Evolutionary conservation across 2,329 filamentous ascomycete species (phyloP), one percentile per base, ranked within the genome.

Genomic region (Neonectria magnoliae): DNA sequence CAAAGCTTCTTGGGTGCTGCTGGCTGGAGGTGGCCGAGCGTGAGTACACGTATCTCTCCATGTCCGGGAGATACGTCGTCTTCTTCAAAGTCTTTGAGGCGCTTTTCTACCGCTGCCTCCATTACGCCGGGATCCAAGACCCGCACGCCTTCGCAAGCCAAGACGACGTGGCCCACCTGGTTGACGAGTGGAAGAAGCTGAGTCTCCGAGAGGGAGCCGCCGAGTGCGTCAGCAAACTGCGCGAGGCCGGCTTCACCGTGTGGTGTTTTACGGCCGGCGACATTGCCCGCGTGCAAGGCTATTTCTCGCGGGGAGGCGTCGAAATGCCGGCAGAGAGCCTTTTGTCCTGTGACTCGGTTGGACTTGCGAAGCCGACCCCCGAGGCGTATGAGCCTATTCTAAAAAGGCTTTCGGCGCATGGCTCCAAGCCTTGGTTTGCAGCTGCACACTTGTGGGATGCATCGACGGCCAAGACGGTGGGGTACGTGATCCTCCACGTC

Each of bases 381-480:
- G 67, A 71, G 14, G 69, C 69, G 6, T 71, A 71, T 27, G 58
- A 48, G 5, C 71, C 67, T 3, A 71, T 68, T 0, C 64, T 62
- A 4, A 64, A 68, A 7, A 60, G 70, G 38, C 54, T 71, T 20
- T 57, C 53, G 4, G 64, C 68, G 13, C 67, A 47, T 4, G 62
- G 63, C 0, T 14, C 44, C 10, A 68, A 71, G 42, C 56, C 71
- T 25, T 71, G 69, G 65, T 71, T 71, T 31, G 65, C 67, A 1
- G 69, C 69, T 3, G 62, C 65, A 1, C 69, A 71, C 13, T 65
- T 71, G 29, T 71, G 69, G 69, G 69, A 71, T 48, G 66, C 67
- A 1, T 60, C 67, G 1, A 62, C 65, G 4, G 68, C 69, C 1
- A 68, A 67, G 55, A 61, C 66, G n/a, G 63, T 65, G 11, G 69